These are phyloP conservation scores for Lepidium sativum DNA, from an alignment of 345 rosid species.

Conservation along the genomic window DNA sequence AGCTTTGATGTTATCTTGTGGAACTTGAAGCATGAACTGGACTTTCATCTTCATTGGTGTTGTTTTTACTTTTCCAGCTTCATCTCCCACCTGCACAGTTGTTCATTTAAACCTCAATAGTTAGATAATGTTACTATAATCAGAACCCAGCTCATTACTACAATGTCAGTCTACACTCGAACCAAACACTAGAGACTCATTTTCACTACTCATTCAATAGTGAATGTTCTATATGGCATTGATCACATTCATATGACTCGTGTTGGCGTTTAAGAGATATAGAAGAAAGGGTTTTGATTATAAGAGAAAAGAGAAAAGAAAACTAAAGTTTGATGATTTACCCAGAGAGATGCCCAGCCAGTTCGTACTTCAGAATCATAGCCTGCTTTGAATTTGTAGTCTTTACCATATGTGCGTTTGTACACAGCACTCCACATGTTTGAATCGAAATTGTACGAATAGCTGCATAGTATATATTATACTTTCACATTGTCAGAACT, in stretches of 20 bases:
- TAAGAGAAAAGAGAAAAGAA: background rate
- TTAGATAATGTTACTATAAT: background rate
- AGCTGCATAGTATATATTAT: conserved; percentile 32
- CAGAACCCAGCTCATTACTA: background rate
- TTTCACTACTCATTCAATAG: background rate
- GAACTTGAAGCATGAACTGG: conserved; percentile 95
- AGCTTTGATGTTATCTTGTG: conserved; percentile 69
- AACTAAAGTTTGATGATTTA: conserved; percentile 23
- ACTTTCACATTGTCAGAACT: background rate
- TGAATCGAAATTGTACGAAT: conserved; percentile 76
- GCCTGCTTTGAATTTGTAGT: conserved; percentile 90
- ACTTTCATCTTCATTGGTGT: conserved; percentile 89
- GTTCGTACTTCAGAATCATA: conserved; percentile 78
- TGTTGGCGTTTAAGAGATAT: background rate
- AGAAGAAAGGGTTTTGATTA: too few species aligned
- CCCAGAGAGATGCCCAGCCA: conserved; percentile 98
- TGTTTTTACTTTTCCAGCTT: conserved; percentile 67
- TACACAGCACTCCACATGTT: conserved; percentile 90
- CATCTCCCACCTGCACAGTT: conserved; percentile 60
- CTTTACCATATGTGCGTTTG: conserved; percentile 82
- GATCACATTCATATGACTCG: background rate
- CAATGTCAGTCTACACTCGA: too few species aligned
- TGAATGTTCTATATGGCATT: background rate
- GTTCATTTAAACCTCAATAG: background rate
- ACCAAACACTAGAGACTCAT: background rate